A percentile compares a stretch with the other conserved stretches of the same genome.
These are phyloP conservation scores for Tylopilus sp. DNA, from an alignment of 1,284 basidiomycete genomes.

Conservation along the genomic window DNA sequence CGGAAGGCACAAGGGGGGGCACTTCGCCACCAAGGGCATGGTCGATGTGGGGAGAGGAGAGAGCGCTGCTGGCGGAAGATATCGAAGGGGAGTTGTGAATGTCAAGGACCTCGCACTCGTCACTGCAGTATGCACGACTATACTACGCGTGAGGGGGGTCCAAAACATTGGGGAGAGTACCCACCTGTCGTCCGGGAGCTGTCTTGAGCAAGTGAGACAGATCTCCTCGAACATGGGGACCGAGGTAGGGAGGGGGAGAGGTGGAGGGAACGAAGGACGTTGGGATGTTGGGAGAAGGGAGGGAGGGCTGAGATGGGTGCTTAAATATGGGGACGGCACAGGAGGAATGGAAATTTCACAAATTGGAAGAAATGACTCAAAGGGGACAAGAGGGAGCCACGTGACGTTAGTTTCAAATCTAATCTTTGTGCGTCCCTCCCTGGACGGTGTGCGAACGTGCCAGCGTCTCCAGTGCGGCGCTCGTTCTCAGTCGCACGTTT, in stretches of 20 bases:
- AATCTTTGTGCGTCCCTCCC: conserved; percentile 2
- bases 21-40: conserved; percentile 52
- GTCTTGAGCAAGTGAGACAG: conserved; percentile 65
- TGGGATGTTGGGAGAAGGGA: conserved; percentile 21
- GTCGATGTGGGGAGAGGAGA: conserved; percentile 61
- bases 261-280: conserved; percentile 3
- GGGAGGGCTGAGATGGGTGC: conserved; percentile 15
- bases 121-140: conserved; percentile 73
- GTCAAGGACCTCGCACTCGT: conserved; percentile 63
- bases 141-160: conserved; percentile 18
- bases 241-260: conserved; percentile 4
- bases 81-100: conserved; percentile 57
- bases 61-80: conserved; percentile 62
- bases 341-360: conserved; percentile 37
- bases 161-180: conserved; percentile 28
- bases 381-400: conserved; percentile 24
- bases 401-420: conserved; percentile 20
- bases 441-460: conserved; percentile 12
- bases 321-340: conserved; percentile 38
- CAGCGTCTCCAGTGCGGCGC: not conserved
- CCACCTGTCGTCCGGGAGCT: conserved; percentile 58
- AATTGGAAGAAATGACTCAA: conserved; percentile 36
- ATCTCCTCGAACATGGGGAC: conserved; percentile 69
- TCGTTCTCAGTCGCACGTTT: conserved; percentile 11
- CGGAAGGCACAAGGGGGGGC: conserved; percentile 55